Evolutionary conservation across 139 green algal genomes (phyloP).

Genomic region (Volvox africanus): DNA sequence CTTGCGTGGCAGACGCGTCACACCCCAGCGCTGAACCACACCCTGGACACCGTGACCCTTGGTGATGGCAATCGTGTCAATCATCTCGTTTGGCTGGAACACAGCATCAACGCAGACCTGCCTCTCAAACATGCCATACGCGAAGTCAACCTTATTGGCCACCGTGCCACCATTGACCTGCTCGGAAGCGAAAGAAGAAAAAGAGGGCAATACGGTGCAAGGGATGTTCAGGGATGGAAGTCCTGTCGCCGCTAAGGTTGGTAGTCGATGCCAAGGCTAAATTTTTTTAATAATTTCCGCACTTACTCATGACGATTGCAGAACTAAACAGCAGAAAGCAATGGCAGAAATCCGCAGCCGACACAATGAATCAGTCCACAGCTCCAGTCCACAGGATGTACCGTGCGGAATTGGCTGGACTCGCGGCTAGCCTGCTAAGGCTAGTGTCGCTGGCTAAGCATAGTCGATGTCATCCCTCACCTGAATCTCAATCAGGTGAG

Average conservation of each 20-base stretch:
- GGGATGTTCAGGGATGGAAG: too few species aligned
- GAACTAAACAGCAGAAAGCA: too few species aligned
- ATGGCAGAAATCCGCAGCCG: too few species aligned
- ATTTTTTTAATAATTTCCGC: too few species aligned
- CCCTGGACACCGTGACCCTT: conserved; percentile 96
- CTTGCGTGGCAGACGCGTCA: conserved; percentile 98
- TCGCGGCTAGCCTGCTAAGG: too few species aligned
- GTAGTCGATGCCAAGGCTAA: too few species aligned
- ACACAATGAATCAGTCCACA: too few species aligned
- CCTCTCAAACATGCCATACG: conserved; percentile 95
- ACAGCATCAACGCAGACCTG: conserved; percentile 88
- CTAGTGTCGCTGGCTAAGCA: too few species aligned
- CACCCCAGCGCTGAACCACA: conserved; percentile 98
- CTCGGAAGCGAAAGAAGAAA: neutral
- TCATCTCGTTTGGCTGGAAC: conserved; percentile 97
- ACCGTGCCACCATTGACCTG: conserved; percentile 95
- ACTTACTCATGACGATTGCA: too few species aligned
- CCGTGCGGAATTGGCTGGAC: too few species aligned
- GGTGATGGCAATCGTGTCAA: conserved; percentile 99
- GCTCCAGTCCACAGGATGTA: too few species aligned
- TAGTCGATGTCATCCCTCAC: conserved; percentile 27
- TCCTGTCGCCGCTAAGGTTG: too few species aligned
- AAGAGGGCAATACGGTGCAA: neutral
- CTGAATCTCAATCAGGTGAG: conserved; percentile 99
- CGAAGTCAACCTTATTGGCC: conserved; percentile 98